Evolutionary conservation across 495 filamentous ascomycete species (phyloP), one percentile per base, ranked within the genome.

Genomic region (Trichoderma erinaceum): DNA sequence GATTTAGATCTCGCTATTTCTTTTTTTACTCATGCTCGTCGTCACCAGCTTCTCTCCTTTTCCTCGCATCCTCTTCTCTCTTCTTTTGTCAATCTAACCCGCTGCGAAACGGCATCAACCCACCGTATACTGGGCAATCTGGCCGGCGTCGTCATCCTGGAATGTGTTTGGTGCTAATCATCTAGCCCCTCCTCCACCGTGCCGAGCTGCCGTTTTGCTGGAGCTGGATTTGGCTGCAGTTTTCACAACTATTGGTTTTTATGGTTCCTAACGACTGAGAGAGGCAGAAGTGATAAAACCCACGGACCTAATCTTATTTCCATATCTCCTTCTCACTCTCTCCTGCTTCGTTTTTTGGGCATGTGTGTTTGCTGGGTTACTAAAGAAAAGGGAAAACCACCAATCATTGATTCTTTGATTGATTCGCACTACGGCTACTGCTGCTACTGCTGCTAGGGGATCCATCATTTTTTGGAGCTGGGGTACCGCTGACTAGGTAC

Each of bases 151-250:
- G 27, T 61, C 27, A 32, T 61, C 56, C 56, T 25, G 27, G 56
- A 12, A 32, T 38, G 27, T 16, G 56, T 61, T 16, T 32, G 23
- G 56, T 61, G 56, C 56, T 27, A 32, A 25, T n/a, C 6, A n/a
- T 12, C 21, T 1, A 29, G 52, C n/a, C n/a, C n/a, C n/a, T n/a
- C n/a, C 50, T 6, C 8, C 50, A 23, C 52, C 56, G 56, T 61
- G 56, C 56, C 56, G 56, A 25, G 32, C 56, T 61, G 56, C 56
- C 56, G 56, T 25, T 61, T 23, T 35, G 52, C 52, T 61, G 56
- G 56, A 61, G 56, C 56, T 18, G 32, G 56, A 25, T 25, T 61
- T 32, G 56, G 35, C n/a, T 29, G 27, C 56, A 61, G 56, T 13
- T 52, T 52, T n/a, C 18, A 21, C 21, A 52, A n/a, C 18, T 21